phyloP scores from a whole-genome alignment of 2,329 filamentous ascomycete species.

The Botrytis byssoidea region DNA sequence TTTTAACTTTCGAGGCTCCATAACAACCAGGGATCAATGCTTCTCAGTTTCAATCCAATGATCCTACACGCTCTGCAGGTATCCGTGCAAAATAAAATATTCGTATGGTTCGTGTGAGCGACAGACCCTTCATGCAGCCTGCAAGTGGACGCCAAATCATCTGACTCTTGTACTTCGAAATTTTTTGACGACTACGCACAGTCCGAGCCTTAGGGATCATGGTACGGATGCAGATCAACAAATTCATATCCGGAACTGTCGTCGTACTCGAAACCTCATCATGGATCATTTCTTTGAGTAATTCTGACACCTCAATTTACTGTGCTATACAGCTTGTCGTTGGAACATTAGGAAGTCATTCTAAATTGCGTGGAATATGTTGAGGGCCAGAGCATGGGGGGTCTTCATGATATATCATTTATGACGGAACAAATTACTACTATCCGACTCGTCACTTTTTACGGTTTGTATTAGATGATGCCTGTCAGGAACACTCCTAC shows the following conservation, averaged over 20 bases:
- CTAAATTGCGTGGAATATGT: background rate
- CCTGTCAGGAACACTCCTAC: background rate
- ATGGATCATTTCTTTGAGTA: background rate
- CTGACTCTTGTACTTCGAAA: background rate
- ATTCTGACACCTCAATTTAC: background rate
- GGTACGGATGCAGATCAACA: background rate
- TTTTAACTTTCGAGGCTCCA: background rate
- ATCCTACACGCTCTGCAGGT: background rate
- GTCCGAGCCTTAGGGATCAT: background rate
- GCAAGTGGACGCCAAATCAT: background rate
- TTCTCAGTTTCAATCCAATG: constrained; percentile 2
- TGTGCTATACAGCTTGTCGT: background rate
- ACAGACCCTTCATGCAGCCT: constrained; percentile 18
- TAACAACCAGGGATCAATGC: background rate
- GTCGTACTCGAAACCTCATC: background rate
- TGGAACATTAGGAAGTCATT: background rate
- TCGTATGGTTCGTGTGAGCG: constrained; percentile 2
- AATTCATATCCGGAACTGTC: background rate
- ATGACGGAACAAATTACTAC: background rate
- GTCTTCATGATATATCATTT: background rate
- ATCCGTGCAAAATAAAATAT: background rate
- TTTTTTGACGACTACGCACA: background rate
- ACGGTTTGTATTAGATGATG: constrained; percentile 1
- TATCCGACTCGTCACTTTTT: constrained; percentile 2
- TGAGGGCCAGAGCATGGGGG: background rate